These are phyloP conservation scores for Chrysanthemum makinoi DNA, from an alignment of 129 eudicot species.

Conservation along the genomic window DNA sequence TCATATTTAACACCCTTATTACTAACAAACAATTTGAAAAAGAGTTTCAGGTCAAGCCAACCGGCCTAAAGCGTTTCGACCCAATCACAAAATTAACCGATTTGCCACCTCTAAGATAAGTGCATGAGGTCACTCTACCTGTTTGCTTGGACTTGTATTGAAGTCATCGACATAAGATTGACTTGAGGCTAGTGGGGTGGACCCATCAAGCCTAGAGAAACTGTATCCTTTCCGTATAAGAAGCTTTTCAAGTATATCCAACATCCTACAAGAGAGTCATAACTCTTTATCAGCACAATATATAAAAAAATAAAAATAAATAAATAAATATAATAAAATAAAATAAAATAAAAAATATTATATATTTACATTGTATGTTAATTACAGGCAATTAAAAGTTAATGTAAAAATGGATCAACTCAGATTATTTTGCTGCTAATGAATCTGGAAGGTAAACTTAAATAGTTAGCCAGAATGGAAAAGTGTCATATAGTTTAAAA, in stretches of 20 bases:
- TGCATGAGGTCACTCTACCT: conserved; percentile 37
- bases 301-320: no score
- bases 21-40: neutral
- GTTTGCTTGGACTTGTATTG: conserved; percentile 97
- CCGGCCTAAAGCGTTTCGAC: neutral
- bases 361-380: neutral
- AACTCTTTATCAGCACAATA: neutral
- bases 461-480: no score
- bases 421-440: no score
- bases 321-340: no score
- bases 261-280: conserved; percentile 55
- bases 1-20: neutral
- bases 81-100: neutral
- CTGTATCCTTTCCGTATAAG: conserved; percentile 82
- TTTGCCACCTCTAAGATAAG: conserved; percentile 6
- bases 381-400: no score
- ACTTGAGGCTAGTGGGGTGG: conserved; percentile 79
- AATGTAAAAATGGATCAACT: no score
- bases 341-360: no score
- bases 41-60: neutral
- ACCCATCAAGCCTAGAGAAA: conserved; percentile 91
- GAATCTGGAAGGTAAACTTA: no score
- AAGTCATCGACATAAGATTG: conserved; percentile 94
- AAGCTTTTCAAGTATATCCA: conserved; percentile 84
- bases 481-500: no score